A percentile compares a stretch with the other conserved stretches of the same genome.
These are phyloP conservation scores for Medicago arabica DNA, from an alignment of 306 rosid genomes.

Conservation along the genomic window DNA sequence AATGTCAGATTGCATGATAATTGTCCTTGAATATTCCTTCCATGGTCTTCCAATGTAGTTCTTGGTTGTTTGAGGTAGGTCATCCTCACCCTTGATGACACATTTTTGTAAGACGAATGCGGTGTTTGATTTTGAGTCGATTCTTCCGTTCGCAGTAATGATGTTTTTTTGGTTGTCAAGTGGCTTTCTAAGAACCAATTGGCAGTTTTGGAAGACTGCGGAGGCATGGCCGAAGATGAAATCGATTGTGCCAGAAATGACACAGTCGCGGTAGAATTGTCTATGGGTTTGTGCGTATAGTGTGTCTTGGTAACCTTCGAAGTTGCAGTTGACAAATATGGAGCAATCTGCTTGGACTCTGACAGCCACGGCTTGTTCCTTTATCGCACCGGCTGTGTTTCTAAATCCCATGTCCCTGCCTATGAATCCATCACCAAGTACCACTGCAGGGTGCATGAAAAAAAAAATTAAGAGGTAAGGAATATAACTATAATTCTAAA, in stretches of 20 bases:
- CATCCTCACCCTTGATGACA: slow-evolving; percentile 47
- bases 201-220: slow-evolving; percentile 68
- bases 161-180: slow-evolving; percentile 59
- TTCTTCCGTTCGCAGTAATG: slow-evolving; percentile 74
- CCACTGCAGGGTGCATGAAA: slow-evolving; percentile 52
- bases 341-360: slow-evolving; percentile 68
- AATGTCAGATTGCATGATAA: slow-evolving; percentile 73
- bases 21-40: slow-evolving; percentile 72
- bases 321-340: slow-evolving; percentile 61
- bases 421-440: slow-evolving; percentile 72
- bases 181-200: slow-evolving; percentile 58
- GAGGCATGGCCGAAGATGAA: slow-evolving; percentile 86
- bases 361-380: slow-evolving; percentile 80
- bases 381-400: slow-evolving; percentile 80
- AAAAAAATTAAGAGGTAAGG: not conserved
- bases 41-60: slow-evolving; percentile 88
- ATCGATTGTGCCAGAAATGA: slow-evolving; percentile 70
- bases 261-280: slow-evolving; percentile 71
- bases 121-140: slow-evolving; percentile 50
- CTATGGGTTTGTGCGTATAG: slow-evolving; percentile 72
- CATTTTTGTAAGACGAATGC: slow-evolving; percentile 76
- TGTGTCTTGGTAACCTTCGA: slow-evolving; percentile 85
- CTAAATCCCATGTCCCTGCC: slow-evolving; percentile 67
- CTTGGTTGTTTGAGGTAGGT: slow-evolving; percentile 32
- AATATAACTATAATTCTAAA: not conserved